Evolutionary conservation across 768 basidiomycete species (phyloP), one percentile per base, ranked within the genome.

Genomic region (Aureoboletus auriporus): DNA sequence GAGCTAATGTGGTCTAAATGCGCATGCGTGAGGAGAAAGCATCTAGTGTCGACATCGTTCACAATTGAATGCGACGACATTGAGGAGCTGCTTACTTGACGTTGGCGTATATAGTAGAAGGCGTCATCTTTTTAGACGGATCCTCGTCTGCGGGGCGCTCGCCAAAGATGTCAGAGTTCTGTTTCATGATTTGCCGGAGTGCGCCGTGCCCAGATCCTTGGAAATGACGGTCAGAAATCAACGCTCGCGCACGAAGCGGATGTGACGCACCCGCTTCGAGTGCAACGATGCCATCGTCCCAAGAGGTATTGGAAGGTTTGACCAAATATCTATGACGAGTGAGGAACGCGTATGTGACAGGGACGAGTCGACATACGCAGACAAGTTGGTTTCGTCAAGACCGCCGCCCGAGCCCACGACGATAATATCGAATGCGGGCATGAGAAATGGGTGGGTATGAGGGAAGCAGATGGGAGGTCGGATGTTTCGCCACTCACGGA

Each of bases 1-100:
- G 90, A 83, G 51, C 78, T 80, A 57, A 91, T 77, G 65, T 98
- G 94, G 69, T 98, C 94, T 26, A 97, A 69, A 66, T 98, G 94
- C 0, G 89, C 85, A 62, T 95, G 93, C 6, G 89, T 87, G 56
- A 96, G 73, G 51, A 94, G 74, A 60, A 88, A 95, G 55, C 83
- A 89, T 52, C 91, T 93, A 39, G 26, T 34, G 9, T 17, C 17
- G 2, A 27, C 6, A 12, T 17, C 10, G 29, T 26, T 16, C 38
- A 16, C 4, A 42, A 9, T 26, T 17, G 23, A 42, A 30, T 6
- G 16, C 16, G 29, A 14, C 20, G 20, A 23, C 20, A 23, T 23
- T 31, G 29, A 16, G 26, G 8, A 11, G 27, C 14, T 7, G 44
- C 64, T 55, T n/a, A 66, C 69, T 68, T 60, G 54, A 71, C 65